A percentile compares a stretch with the other conserved stretches of the same genome.
phyloP scores from a whole-genome alignment of 495 filamentous ascomycete genomes.

The Trichoderma erinaceum region DNA sequence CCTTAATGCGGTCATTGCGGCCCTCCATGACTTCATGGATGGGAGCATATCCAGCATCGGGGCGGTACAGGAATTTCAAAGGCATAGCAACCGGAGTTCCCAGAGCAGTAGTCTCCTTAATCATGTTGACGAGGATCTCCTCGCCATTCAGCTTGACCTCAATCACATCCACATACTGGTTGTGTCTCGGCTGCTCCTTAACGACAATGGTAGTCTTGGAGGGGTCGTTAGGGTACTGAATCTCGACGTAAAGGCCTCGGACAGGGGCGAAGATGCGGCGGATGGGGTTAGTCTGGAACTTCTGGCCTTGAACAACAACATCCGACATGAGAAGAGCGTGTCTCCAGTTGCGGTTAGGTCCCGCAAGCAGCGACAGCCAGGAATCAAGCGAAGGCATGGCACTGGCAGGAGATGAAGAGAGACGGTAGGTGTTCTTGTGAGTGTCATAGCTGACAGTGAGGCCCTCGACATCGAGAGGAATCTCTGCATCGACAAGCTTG shows the following conservation, averaged over 20 bases:
- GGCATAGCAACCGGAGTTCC: constrained; percentile 71
- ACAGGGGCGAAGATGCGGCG: constrained; percentile 81
- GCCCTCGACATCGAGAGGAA: constrained; percentile 66
- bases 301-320: constrained; percentile 88
- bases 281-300: constrained; percentile 95
- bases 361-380: constrained; percentile 89
- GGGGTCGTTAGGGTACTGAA: constrained; percentile 70
- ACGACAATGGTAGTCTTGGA: constrained; percentile 74
- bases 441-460: constrained; percentile 69
- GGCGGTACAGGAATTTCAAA: constrained; percentile 84
- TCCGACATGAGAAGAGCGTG: constrained; percentile 97
- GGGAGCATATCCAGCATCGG: constrained; percentile 89
- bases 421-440: constrained; percentile 70
- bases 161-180: constrained; percentile 71
- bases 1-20: constrained; percentile 93
- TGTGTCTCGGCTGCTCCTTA: constrained; percentile 54
- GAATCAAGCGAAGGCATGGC: constrained; percentile 68
- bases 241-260: constrained; percentile 81
- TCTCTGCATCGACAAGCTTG: constrained; percentile 57
- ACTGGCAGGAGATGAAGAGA: constrained; percentile 62
- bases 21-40: constrained; percentile 92
- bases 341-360: constrained; percentile 76
- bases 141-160: constrained; percentile 69
- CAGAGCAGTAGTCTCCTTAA: constrained; percentile 81
- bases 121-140: constrained; percentile 77